These are phyloP conservation scores for Alternaria arbusti DNA, from an alignment of 2,329 filamentous ascomycete genomes.

Conservation along the genomic window DNA sequence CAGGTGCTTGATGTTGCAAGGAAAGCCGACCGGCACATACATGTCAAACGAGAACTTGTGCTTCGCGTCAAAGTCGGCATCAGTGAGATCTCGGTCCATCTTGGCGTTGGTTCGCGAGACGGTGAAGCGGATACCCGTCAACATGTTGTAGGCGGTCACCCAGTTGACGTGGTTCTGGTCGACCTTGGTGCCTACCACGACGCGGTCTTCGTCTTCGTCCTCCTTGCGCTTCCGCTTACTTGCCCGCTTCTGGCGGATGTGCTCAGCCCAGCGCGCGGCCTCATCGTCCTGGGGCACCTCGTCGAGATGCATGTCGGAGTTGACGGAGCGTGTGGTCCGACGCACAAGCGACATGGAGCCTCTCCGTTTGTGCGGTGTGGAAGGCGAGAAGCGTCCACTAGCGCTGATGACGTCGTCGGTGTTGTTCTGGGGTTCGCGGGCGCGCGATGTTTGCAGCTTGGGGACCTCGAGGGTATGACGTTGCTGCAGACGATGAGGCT, in stretches of 20 bases:
- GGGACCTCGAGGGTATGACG: conserved; percentile 90
- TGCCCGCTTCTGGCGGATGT: conserved; percentile 87
- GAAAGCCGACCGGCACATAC: conserved; percentile 60
- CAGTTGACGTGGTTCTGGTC: conserved; percentile 97
- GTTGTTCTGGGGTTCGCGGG: conserved; percentile 66
- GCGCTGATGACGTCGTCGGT: conserved; percentile 68
- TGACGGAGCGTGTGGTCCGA: conserved; percentile 81
- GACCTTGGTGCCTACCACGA: conserved; percentile 95
- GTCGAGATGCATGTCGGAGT: conserved; percentile 83
- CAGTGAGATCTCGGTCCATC: conserved; percentile 85
- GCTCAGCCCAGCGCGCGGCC: conserved; percentile 88
- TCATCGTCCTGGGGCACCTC: conserved; percentile 89
- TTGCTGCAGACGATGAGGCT: conserved; percentile 70
- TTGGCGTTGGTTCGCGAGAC: conserved; percentile 97
- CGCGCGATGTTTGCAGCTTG: conserved; percentile 66
- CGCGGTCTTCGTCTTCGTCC: conserved; percentile 86
- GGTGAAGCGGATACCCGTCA: conserved; percentile 96
- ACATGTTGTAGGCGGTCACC: conserved; percentile 99
- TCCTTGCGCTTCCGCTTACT: conserved; percentile 84
- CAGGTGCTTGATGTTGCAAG: conserved; percentile 18
- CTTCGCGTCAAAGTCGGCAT: conserved; percentile 90
- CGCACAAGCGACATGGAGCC: conserved; percentile 84
- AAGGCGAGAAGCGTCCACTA: conserved; percentile 83
- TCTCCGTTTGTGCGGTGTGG: conserved; percentile 68
- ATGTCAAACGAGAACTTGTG: conserved; percentile 99